Evolutionary conservation across 805 yeast genomes (phyloP), one percentile per base, ranked within the genome.

Genomic region (Lipomyces yamadae): DNA sequence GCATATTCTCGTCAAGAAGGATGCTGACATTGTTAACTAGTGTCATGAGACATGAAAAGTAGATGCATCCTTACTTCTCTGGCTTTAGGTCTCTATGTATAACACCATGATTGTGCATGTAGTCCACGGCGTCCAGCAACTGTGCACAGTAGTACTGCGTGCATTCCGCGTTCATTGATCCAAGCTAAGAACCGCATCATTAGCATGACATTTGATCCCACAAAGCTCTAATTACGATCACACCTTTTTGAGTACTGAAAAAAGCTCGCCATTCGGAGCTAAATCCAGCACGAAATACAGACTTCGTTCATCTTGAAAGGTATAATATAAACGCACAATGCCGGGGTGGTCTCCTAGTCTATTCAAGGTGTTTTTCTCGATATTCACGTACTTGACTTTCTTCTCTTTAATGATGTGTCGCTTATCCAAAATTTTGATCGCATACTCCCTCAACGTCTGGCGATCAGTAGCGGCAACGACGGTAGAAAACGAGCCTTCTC

Each of bases 71-170:
- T 32, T 56, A 65, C 70, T 94, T 94, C 74, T 94, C 99, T 0
- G 99, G 99, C 77, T 94, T 94, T 74, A 95, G 80, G 78, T 95
- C 99, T 69, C 99, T 83, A 76, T 94, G 99, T 24, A 95, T 90
- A 10, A 94, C 91, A 0, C 97, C 97, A 72, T 87, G 89, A 65
- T 86, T 85, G 76, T 95, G 98, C 80, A 94, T 92, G 78, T 89
- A 95, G 67, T 85, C 86, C 29, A 95, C 87, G 0, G 97, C 92
- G 76, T 95, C 99, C n/a, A 95, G 82, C 59, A 95, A 81, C 78
- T 95, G 98, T 42, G 85, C 83, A 79, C 90, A 87, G 76, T 93
- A 94, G 79, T 92, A 95, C 73, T 85, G 85, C 58, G 92, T 82
- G 71, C 95, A 87, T 2, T 78, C 78, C 74, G 92, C 96, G 74